Conservation (phyloP, 148 eudicot species). For the Rhododendron griersonianum region DNA sequence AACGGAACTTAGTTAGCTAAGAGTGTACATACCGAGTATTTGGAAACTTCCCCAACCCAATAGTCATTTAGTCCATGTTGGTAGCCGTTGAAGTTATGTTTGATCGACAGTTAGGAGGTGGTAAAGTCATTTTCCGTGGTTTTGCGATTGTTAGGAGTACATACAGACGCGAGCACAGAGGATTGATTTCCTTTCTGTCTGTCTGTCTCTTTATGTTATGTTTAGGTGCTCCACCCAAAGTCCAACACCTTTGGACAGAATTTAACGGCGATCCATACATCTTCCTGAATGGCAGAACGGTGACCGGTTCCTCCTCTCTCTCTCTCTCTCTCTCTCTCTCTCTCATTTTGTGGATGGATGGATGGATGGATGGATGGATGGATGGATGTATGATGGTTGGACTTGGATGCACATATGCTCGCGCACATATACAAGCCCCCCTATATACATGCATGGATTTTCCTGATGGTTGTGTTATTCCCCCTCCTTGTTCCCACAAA, state of each 20-base stretch:
- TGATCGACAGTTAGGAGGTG: neutral
- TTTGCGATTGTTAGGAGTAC: neutral
- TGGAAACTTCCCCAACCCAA: too few relatives aligned
- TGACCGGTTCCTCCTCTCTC: conserved; percentile 3
- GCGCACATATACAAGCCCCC: neutral
- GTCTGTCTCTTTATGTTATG: neutral
- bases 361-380: neutral
- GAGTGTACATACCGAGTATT: too few relatives aligned
- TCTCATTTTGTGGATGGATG: neutral
- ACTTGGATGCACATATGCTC: neutral
- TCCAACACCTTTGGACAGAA: conserved; percentile 3
- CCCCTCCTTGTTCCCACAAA: conserved; percentile 3
- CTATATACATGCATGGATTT: neutral
- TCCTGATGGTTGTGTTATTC: neutral
- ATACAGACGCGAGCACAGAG: neutral
- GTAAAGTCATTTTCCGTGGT: neutral
- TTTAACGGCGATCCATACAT: conserved; percentile 20
- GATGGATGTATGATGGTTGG: neutral
- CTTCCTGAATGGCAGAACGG: conserved; percentile 10
- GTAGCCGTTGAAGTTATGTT: too few relatives aligned
- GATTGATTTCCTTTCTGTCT: neutral
- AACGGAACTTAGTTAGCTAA: too few relatives aligned
- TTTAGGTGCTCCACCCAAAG: neutral
- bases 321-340: neutral
- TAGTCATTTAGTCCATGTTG: too few relatives aligned